Evolutionary conservation across 1,139 yeast species (phyloP).

Genomic region (Casaregolazyma suthepensis): DNA sequence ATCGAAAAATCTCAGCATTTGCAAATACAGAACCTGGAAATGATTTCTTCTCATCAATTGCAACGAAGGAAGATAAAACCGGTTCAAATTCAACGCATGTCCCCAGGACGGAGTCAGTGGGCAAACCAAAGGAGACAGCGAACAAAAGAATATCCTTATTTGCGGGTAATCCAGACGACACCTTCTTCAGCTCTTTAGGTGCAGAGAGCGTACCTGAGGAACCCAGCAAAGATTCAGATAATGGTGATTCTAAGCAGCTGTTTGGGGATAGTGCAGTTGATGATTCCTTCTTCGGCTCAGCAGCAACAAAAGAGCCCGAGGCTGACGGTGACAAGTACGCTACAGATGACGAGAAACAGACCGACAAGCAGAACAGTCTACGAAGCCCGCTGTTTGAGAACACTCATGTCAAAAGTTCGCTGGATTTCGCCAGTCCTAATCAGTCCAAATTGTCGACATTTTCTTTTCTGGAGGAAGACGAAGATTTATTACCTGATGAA

Average conservation of each 20-base stretch:
- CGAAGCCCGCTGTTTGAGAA: background rate
- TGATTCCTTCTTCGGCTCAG: constrained; percentile 4
- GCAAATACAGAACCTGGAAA: constrained; percentile 1
- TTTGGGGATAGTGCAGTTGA: constrained; percentile 8
- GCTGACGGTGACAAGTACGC: background rate
- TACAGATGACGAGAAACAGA: background rate
- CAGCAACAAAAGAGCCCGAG: background rate
- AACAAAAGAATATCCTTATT: constrained; percentile 20
- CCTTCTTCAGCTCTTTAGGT: constrained; percentile 17
- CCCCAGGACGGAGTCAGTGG: background rate
- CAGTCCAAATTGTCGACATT: constrained; percentile 20
- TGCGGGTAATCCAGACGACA: constrained; percentile 14
- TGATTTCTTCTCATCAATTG: constrained; percentile 3
- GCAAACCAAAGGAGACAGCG: constrained; percentile 13
- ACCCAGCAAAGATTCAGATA: background rate
- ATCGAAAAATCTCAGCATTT: constrained; percentile 5
- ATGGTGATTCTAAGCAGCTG: background rate
- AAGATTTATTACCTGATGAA: constrained; percentile 30
- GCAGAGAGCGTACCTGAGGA: constrained; percentile 4
- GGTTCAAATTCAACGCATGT: background rate
- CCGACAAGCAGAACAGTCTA: background rate
- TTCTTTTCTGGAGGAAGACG: constrained; percentile 45
- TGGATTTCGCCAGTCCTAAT: background rate
- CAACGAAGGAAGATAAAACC: background rate
- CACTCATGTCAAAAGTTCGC: background rate